Evolutionary conservation across 169 alveolate genomes (phyloP).

Genomic region (Eimeria maxima): DNA sequence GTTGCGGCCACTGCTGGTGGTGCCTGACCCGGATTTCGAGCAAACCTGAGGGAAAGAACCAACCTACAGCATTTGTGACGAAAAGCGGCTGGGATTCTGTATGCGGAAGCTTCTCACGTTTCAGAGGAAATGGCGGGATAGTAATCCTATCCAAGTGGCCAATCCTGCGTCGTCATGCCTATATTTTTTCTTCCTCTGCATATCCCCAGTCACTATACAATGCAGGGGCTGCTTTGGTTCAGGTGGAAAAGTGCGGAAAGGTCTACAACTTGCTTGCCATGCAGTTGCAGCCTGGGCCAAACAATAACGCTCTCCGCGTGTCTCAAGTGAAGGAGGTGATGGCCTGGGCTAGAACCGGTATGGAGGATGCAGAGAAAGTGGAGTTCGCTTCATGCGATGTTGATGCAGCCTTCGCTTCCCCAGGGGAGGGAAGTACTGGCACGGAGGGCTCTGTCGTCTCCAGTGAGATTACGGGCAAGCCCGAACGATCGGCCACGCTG

Average conservation of each 20-base stretch:
- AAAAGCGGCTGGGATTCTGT: slow-evolving; percentile 79
- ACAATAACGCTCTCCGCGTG: slow-evolving; percentile 84
- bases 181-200: slow-evolving; percentile 79
- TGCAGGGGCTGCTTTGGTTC: slow-evolving; percentile 92
- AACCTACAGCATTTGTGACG: background rate
- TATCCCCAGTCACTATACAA: slow-evolving; percentile 86
- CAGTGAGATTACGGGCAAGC: background rate
- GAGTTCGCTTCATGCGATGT: slow-evolving; percentile 85
- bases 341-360: slow-evolving; percentile 89
- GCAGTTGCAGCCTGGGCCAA: slow-evolving; percentile 90
- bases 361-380: slow-evolving; percentile 81
- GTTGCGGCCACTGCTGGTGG: slow-evolving; percentile 71
- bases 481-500: background rate
- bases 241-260: slow-evolving; percentile 84
- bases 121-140: slow-evolving; percentile 87
- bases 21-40: slow-evolving; percentile 67
- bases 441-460: slow-evolving; percentile 28
- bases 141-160: slow-evolving; percentile 86
- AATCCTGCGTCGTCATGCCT: slow-evolving; percentile 86
- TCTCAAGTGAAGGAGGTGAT: slow-evolving; percentile 88
- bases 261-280: slow-evolving; percentile 89
- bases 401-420: slow-evolving; percentile 69
- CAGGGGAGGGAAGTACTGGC: slow-evolving; percentile 45
- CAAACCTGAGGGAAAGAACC: slow-evolving; percentile 7
- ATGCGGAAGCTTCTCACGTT: slow-evolving; percentile 76